These are phyloP conservation scores for Rhodosporidiobolus odoratus DNA, from an alignment of 768 basidiomycete species.

Conservation along the genomic window DNA sequence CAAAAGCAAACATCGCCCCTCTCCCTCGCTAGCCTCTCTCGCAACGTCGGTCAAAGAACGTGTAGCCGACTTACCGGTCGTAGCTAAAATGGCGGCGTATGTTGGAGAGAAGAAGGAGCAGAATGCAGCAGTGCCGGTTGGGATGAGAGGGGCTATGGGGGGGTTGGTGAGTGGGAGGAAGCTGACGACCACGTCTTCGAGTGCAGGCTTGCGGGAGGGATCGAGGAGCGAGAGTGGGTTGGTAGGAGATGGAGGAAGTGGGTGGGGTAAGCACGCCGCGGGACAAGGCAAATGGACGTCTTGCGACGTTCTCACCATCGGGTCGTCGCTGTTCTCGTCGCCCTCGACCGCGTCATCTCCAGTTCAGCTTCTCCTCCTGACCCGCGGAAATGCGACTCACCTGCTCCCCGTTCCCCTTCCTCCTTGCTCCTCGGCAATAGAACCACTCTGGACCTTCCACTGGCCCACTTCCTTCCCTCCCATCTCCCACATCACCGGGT, in stretches of 20 bases:
- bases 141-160: not conserved
- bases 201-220: not conserved
- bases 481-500: not conserved
- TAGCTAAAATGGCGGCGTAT: no score
- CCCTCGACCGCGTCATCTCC: not conserved
- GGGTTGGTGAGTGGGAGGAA: not conserved
- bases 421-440: not conserved
- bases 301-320: not conserved
- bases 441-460: not conserved
- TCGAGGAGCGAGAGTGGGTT: not conserved
- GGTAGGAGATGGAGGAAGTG: not conserved
- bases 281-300: constrained; percentile 7
- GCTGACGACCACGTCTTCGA: not conserved
- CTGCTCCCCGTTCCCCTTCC: constrained; percentile 5
- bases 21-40: not conserved
- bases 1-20: not conserved
- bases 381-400: not conserved
- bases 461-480: not conserved
- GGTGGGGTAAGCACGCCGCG: not conserved
- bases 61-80: not conserved
- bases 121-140: not conserved
- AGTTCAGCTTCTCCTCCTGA: constrained; percentile 1
- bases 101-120: not conserved
- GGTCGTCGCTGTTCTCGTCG: not conserved
- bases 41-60: not conserved